Percentiles rank a stretch among this genome's conserved stretches.
These are phyloP conservation scores for Eucalyptus camaldulensis DNA, from an alignment of 345 rosid genomes.

Conservation along the genomic window DNA sequence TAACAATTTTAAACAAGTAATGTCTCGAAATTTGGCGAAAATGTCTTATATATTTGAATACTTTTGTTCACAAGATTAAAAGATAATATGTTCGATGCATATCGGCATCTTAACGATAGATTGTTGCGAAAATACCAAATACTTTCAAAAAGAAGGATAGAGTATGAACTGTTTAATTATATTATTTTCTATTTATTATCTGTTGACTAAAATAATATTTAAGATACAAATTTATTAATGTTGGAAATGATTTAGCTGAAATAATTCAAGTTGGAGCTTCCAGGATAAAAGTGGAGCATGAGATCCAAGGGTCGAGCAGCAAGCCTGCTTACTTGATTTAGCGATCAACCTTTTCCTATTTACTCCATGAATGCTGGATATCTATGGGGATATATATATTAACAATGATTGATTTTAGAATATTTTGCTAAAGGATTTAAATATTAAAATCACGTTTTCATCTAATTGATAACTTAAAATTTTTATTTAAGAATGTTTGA, in stretches of 20 bases:
- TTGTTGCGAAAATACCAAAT: not conserved
- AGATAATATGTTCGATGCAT: not conserved
- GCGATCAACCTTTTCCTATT: not conserved
- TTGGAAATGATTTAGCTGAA: not conserved
- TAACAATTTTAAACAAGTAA: not conserved
- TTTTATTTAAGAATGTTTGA: not conserved
- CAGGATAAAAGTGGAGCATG: not conserved
- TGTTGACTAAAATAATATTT: not conserved
- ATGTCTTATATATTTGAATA: not conserved
- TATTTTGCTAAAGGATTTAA: not conserved
- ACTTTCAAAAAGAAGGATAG: not conserved
- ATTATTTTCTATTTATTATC: not conserved
- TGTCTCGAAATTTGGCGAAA: not conserved
- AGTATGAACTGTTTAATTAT: not conserved
- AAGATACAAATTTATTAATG: not conserved
- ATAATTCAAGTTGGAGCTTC: not conserved
- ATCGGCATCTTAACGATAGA: not conserved
- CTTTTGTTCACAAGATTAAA: not conserved
- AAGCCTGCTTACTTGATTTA: not conserved
- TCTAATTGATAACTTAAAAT: not conserved
- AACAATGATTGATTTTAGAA: not conserved
- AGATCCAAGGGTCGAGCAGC: not conserved
- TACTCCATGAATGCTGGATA: not conserved
- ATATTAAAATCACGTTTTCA: not conserved
- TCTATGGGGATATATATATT: not conserved